These are phyloP conservation scores for Volvariella volvacea DNA, from an alignment of 1,284 basidiomycete genomes.

Conservation along the genomic window DNA sequence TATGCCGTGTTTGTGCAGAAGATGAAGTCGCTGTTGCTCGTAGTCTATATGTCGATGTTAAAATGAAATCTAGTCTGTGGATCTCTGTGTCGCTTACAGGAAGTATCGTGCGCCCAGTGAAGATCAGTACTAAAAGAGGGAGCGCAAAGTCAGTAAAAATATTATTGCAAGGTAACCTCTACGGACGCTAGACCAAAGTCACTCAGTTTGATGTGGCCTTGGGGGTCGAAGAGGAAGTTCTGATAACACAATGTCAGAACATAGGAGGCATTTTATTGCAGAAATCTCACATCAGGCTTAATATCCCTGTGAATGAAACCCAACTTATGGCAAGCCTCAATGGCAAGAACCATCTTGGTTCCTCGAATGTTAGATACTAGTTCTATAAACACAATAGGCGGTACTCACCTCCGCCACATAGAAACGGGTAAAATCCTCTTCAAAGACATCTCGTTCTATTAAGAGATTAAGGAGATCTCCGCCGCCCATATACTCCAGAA, in stretches of 20 bases:
- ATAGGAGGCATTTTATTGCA: slow-evolving; percentile 15
- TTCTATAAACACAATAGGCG: background rate
- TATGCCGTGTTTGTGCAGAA: slow-evolving; percentile 90
- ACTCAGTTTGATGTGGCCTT: slow-evolving; percentile 91
- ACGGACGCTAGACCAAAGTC: slow-evolving; percentile 94
- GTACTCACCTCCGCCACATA: slow-evolving; percentile 82
- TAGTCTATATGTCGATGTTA: slow-evolving; percentile 58
- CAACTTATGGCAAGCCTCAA: slow-evolving; percentile 89
- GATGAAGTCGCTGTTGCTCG: slow-evolving; percentile 85
- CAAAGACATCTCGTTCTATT: slow-evolving; percentile 90
- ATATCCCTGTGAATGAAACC: slow-evolving; percentile 98
- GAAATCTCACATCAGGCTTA: slow-evolving; percentile 75
- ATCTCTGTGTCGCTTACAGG: slow-evolving; percentile 43
- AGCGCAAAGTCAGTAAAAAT: slow-evolving; percentile 5
- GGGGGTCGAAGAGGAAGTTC: slow-evolving; percentile 92
- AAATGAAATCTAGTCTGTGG: slow-evolving; percentile 7
- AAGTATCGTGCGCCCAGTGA: slow-evolving; percentile 90
- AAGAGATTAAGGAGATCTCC: slow-evolving; percentile 93
- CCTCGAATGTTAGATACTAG: slow-evolving; percentile 19
- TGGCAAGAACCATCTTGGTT: slow-evolving; percentile 82
- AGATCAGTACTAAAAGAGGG: slow-evolving; percentile 58
- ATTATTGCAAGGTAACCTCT: slow-evolving; percentile 12
- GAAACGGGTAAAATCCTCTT: slow-evolving; percentile 91
- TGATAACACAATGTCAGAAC: slow-evolving; percentile 30
- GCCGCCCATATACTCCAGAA: slow-evolving; percentile 92